Evolutionary conservation across 2,329 filamentous ascomycete genomes (phyloP), one percentile per base, ranked within the genome.

Genomic region (Paraphoma sp.): DNA sequence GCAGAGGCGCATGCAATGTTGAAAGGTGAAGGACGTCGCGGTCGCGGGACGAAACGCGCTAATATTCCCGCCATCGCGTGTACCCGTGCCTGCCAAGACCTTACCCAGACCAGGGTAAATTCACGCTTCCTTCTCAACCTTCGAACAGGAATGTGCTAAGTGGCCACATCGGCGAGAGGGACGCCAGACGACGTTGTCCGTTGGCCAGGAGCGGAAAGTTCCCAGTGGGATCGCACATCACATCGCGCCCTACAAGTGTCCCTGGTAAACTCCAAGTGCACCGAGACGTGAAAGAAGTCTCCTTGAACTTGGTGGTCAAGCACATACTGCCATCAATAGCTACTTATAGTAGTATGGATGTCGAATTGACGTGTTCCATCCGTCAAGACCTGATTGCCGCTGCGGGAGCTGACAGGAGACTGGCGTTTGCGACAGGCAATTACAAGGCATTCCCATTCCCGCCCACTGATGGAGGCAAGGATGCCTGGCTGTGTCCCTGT

Each of bases 401-500:
- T 23, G 5, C 23, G 23, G 23, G 23, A 23, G 23, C 5, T 23
- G 23, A 23, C 5, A 5, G 23, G 23, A 23, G 3, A 23, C 5
- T 23, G 23, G 23, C 23, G 23, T 23, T 23, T 23, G 23, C 23
- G 23, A 23, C 23, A 23, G 23, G 23, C 23, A 23, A 23, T 23
- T 58, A 16, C 41, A 48, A 18, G 63, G 56, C 4, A 23, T 68
- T 67, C 40, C 69, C 62, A 12, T 55, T 73, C 18, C 68, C 70
- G 30, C 70, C 70, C 4, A 71, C 67, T 4, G 71, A 73, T 44
- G 62, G 60, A 33, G 69, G 69, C 8, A 73, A 68, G 44, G 63
- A 72, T 56, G 70, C 70, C 8, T 73, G 70, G 70, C 44, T 73
- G 6, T 70, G 66, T 17, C 52, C 72, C 8, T n/a, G 56, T 71